Evolutionary conservation across 148 eudicot species (phyloP).

Genomic region (Euryodendron excelsum): DNA sequence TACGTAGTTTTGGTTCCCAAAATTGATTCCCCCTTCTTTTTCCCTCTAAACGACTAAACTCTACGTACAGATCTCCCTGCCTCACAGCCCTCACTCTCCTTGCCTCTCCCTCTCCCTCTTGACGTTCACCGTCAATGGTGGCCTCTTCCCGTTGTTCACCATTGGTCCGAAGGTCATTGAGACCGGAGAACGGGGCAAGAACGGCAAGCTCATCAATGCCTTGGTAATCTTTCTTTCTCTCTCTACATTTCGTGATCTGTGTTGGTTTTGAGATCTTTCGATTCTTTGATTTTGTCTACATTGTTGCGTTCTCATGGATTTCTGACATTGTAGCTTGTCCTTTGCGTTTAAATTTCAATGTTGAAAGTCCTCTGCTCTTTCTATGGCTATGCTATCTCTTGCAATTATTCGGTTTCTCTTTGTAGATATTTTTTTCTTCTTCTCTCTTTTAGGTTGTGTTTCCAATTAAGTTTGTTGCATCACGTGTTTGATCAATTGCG

Average conservation of each 20-base stretch:
- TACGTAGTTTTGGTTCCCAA: no score
- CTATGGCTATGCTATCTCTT: not conserved
- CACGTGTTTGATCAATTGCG: conserved; percentile 16
- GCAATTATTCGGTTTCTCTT: not conserved
- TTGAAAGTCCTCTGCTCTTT: not conserved
- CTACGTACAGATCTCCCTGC: no score
- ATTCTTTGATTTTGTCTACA: not conserved
- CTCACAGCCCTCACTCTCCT: no score
- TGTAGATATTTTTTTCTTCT: not conserved
- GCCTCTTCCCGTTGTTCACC: no score
- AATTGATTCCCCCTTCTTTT: no score
- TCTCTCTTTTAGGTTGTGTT: not conserved
- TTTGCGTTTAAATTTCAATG: not conserved
- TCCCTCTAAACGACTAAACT: no score
- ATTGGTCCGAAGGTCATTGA: conserved; percentile 79
- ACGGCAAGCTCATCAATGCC: conserved; percentile 65
- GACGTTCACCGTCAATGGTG: no score
- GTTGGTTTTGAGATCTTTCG: not conserved
- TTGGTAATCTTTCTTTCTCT: conserved; percentile 41
- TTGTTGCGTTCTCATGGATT: not conserved
- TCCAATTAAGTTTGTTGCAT: not conserved
- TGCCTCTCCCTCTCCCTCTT: no score
- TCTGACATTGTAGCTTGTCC: not conserved
- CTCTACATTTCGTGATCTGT: not conserved
- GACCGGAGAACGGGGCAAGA: conserved; percentile 87